Percentiles rank a stretch among this genome's conserved stretches.
Conservation (phyloP, 345 rosid species). For the Populus euphratica region DNA sequence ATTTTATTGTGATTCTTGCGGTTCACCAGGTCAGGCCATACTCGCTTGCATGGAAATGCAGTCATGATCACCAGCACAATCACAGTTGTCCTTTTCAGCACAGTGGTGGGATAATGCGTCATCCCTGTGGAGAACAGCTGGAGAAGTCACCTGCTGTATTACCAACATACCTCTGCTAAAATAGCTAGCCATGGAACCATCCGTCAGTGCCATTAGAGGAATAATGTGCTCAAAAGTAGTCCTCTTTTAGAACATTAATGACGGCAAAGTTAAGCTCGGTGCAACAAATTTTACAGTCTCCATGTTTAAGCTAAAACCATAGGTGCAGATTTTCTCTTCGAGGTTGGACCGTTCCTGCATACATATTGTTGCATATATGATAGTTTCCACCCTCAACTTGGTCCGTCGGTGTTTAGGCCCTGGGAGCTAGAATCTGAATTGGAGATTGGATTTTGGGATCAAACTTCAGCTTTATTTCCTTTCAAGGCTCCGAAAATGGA, state of each 20-base stretch:
- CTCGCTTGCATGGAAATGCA: slow-evolving; percentile 60
- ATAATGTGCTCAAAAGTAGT: too few species aligned
- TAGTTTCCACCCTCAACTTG: not conserved
- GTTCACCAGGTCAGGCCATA: slow-evolving; percentile 68
- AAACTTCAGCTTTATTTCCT: not conserved
- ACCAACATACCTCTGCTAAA: not conserved
- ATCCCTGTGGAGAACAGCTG: not conserved
- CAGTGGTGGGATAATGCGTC: slow-evolving; percentile 54
- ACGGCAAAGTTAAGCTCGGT: not conserved
- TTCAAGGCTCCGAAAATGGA: not conserved
- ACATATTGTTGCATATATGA: not conserved
- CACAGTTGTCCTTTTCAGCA: slow-evolving; percentile 88
- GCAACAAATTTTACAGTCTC: not conserved
- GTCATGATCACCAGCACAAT: slow-evolving; percentile 95
- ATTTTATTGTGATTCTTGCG: slow-evolving; percentile 21
- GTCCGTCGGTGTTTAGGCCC: not conserved
- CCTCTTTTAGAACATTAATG: too few species aligned
- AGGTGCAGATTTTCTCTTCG: not conserved
- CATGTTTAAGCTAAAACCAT: not conserved
- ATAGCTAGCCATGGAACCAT: too few species aligned
- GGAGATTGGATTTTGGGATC: not conserved
- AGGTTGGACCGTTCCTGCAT: not conserved
- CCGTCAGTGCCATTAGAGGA: too few species aligned
- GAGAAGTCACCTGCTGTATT: not conserved
- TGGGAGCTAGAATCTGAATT: not conserved